Conservation (phyloP, 306 rosid genomes). For the Pterocarpus santalinus region DNA sequence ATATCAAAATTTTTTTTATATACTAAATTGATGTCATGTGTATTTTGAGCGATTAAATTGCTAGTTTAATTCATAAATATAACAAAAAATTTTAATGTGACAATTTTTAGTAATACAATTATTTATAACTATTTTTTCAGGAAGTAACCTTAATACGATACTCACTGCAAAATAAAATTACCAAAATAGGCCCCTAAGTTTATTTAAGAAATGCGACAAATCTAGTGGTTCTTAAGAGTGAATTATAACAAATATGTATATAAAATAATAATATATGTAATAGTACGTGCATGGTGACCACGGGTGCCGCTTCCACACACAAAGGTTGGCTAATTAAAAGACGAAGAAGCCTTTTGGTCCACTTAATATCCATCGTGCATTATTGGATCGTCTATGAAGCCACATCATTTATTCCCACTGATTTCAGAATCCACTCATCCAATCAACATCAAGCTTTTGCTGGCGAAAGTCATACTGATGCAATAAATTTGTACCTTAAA, state of each 20-base stretch:
- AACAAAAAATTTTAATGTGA: no score
- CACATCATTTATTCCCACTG: conserved; percentile 40
- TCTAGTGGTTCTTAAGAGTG: background rate
- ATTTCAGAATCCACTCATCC: conserved; percentile 48
- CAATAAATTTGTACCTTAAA: conserved; percentile 8
- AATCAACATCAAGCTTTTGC: conserved; percentile 35
- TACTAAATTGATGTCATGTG: no score
- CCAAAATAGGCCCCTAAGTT: background rate
- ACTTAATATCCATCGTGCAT: conserved; percentile 32
- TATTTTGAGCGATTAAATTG: no score
- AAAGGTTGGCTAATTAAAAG: conserved; percentile 31
- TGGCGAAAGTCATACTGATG: background rate
- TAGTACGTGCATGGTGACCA: conserved; percentile 41
- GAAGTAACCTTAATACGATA: no score
- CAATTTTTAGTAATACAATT: no score
- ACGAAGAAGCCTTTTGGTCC: conserved; percentile 24
- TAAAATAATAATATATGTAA: conserved; percentile 24
- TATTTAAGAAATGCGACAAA: background rate
- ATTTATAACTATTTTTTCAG: no score
- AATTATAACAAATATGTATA: background rate
- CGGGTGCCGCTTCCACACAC: conserved; percentile 47
- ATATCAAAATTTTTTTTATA: no score
- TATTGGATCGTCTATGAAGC: conserved; percentile 39
- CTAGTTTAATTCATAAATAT: no score
- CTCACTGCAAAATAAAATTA: no score